Evolutionary conservation across 176 grass and related monocot species (phyloP).

Genomic region (Eremochloa ophiuroides): DNA sequence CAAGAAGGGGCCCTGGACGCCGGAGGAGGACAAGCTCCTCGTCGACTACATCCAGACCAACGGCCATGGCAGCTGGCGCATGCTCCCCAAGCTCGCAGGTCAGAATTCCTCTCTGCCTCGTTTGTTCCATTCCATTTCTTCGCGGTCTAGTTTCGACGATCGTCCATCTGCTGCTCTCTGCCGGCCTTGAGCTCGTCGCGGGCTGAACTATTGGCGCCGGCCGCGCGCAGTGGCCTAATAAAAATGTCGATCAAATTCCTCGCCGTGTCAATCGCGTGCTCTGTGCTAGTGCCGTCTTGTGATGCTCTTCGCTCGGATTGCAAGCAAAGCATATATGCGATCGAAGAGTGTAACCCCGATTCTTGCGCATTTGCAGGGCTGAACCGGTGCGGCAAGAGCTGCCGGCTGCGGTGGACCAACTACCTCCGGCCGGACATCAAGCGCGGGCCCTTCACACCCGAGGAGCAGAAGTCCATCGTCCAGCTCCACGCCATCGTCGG

Average conservation of each 20-base stretch:
- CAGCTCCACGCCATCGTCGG: conserved; percentile 98
- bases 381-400: conserved; percentile 97
- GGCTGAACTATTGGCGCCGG: background rate
- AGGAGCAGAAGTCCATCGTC: conserved; percentile 96
- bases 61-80: conserved; percentile 98
- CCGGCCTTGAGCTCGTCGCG: background rate
- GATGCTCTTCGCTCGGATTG: background rate
- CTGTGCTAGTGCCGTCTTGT: too few relatives aligned
- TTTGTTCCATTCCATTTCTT: background rate
- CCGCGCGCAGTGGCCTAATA: too few relatives aligned
- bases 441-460: conserved; percentile 80
- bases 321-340: too few relatives aligned
- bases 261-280: background rate
- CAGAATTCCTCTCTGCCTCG: too few relatives aligned
- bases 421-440: conserved; percentile 95
- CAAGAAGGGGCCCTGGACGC: conserved; percentile 97
- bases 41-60: conserved; percentile 91
- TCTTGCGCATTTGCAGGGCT: conserved; percentile 41
- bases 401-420: conserved; percentile 96
- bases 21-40: conserved; percentile 98
- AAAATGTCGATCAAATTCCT: background rate
- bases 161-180: too few relatives aligned
- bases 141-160: too few relatives aligned
- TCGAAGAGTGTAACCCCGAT: too few relatives aligned
- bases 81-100: conserved; percentile 95